Base-by-base conservation (phyloP, 2,329 filamentous ascomycete species). In the Colletotrichum australisinense region DNA sequence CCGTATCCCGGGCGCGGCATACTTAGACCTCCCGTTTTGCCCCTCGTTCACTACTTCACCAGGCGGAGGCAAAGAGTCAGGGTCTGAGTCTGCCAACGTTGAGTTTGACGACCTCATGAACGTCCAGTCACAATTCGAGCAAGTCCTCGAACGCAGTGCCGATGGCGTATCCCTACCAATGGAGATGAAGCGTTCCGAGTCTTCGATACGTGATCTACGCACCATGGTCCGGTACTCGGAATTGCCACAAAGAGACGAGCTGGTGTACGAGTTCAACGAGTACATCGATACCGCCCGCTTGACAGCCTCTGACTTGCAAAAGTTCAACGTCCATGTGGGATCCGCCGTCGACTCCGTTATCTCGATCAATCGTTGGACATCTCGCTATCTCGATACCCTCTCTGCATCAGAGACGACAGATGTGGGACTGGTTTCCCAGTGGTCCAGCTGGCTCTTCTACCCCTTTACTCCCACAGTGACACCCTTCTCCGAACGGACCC, bases 151-250 rank as follows among this genome's bases (percentile, higher is more conserved):
- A 76, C 89, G 91, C 72, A 91, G 90, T 19, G 88, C 90, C 1
- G 88, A 91, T 26, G 90, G 91, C 1, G 89, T 92, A 1, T 90
- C 90, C 1, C 83, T 97, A 3, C 94, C 94, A 0, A 86, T 93
- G 76, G 93, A 94, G 76, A 95, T 97, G 91, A 95, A 95, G 83
- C 89, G 91, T 11, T 92, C 92, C 3, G 93, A 96, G 81, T 86
- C 90, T 2, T 91, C 92, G 1, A 91, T 97, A 46, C 89, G 94
- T 53, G 94, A 95, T 77, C 83, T 97, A 28, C 90, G 93, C 38
- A 92, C 90, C 30, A 87, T 95, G 57, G 93, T 97, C 42, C 88
- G 90, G 52, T 91, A 92, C 82, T 94, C 92, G 76, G 87, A 90
- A 26, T 85, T 97, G 0, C 89, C 91, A 30, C 90, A 89, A 53